A percentile compares a stretch with the other conserved stretches of the same genome.
Evolutionary conservation across 2,329 filamentous ascomycete species (phyloP).

Genomic region (Arthroderma sp.): DNA sequence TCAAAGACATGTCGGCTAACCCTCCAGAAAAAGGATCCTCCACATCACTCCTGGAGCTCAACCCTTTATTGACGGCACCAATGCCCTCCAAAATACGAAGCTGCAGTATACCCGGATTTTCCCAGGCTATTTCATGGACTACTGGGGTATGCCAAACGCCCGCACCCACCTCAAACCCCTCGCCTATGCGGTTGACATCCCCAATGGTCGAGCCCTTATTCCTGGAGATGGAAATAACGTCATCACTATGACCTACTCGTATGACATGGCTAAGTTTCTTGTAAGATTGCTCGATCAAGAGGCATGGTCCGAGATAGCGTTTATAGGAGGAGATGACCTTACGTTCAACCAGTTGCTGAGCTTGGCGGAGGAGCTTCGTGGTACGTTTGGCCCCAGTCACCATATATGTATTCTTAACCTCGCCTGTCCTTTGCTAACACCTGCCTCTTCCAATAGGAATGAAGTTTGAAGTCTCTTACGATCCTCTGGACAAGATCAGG

Average conservation of each 20-base stretch:
- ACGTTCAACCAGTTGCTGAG: background rate
- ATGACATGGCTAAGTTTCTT: slow-evolving; percentile 5
- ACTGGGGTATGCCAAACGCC: background rate
- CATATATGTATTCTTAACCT: background rate
- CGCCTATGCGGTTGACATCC: background rate
- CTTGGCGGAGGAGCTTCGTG: background rate
- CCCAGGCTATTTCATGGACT: slow-evolving; percentile 1
- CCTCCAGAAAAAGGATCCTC: background rate
- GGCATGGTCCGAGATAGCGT: background rate
- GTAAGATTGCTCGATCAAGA: background rate
- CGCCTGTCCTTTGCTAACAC: background rate
- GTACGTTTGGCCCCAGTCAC: background rate
- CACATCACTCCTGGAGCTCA: background rate
- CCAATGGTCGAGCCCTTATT: background rate
- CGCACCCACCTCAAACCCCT: background rate
- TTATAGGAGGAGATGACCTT: background rate
- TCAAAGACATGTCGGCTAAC: background rate
- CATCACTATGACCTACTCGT: background rate
- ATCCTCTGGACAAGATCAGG: background rate
- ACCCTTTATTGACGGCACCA: background rate
- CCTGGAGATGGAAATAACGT: background rate
- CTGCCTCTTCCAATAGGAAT: background rate
- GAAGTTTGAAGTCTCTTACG: slow-evolving; percentile 2
- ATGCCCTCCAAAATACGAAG: background rate
- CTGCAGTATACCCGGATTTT: background rate